phyloP scores from a whole-genome alignment of 2,329 filamentous ascomycete species.

The Sclerotinia minor region DNA sequence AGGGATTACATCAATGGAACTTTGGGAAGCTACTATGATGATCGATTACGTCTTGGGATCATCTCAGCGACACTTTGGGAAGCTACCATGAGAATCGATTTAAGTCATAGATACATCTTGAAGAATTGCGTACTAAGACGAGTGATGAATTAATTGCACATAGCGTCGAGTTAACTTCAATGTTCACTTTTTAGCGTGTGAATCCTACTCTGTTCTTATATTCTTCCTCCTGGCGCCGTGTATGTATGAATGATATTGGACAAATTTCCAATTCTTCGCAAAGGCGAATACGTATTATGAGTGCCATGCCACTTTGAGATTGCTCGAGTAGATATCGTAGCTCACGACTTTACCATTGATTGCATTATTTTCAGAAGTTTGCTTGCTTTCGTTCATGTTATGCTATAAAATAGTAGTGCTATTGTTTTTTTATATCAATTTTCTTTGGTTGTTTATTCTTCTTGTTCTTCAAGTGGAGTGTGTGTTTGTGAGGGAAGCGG shows the following conservation, averaged over 20 bases:
- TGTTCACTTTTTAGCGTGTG: neutral
- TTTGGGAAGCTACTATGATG: slow-evolving; percentile 21
- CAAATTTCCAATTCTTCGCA: too few species aligned
- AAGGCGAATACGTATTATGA: too few species aligned
- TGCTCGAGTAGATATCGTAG: too few species aligned
- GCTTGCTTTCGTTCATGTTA: too few species aligned
- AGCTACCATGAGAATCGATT: slow-evolving; percentile 18
- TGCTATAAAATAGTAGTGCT: too few species aligned
- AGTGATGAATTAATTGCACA: slow-evolving; percentile 21
- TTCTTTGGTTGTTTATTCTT: too few species aligned
- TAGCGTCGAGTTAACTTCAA: slow-evolving; percentile 21
- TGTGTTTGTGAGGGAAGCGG: too few species aligned
- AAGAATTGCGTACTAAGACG: slow-evolving; percentile 15
- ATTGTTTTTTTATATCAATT: too few species aligned
- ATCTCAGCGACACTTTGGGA: slow-evolving; percentile 16
- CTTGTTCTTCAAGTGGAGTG: too few species aligned
- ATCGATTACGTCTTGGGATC: slow-evolving; percentile 18
- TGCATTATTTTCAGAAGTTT: too few species aligned
- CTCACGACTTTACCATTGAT: too few species aligned
- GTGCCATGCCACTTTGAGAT: too few species aligned
- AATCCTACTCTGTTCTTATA: neutral
- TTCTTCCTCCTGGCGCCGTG: neutral
- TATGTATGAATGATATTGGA: neutral
- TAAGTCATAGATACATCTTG: slow-evolving; percentile 24
- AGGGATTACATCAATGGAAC: slow-evolving; percentile 9